phyloP scores from a whole-genome alignment of 352 stramenopile species.

The Blastocystis sp. region DNA sequence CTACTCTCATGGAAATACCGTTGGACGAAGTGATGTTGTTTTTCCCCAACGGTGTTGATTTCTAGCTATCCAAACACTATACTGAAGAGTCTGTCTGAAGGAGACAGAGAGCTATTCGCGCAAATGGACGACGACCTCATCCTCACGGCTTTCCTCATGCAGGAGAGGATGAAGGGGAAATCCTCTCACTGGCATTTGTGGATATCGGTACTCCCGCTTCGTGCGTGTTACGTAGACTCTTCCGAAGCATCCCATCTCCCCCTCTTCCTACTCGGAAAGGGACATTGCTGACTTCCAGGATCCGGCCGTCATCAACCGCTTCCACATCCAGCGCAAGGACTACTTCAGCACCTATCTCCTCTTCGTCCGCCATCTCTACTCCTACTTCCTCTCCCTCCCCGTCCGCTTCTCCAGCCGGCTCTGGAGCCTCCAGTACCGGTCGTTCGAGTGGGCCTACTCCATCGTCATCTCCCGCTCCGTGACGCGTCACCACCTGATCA shows the following conservation, averaged over 20 bases:
- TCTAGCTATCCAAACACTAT: constrained; percentile 32
- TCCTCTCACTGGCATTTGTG: constrained; percentile 4
- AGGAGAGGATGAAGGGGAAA: constrained; percentile 20
- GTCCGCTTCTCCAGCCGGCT: not conserved
- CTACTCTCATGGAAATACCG: not conserved
- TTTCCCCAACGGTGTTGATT: not conserved
- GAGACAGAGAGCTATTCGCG: not conserved
- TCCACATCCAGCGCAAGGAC: constrained; percentile 2
- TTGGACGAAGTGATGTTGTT: constrained; percentile 47
- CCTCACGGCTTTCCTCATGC: constrained; percentile 9
- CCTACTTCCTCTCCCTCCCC: constrained; percentile 1
- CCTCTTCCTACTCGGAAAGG: not conserved
- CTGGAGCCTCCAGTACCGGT: not conserved
- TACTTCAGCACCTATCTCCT: constrained; percentile 16
- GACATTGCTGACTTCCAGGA: constrained; percentile 34
- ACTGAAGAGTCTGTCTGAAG: not conserved
- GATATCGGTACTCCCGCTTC: not conserved
- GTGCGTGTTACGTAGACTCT: not conserved
- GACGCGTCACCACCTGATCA: not conserved
- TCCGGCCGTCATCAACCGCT: not conserved
- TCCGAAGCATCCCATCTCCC: not conserved
- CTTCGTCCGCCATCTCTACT: not conserved
- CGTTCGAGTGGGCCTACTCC: constrained; percentile 25
- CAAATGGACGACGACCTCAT: constrained; percentile 41
- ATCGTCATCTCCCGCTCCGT: constrained; percentile 37